Base-by-base conservation (phyloP, 176 grass and related monocot species). In the Cenchrus purpureus region DNA sequence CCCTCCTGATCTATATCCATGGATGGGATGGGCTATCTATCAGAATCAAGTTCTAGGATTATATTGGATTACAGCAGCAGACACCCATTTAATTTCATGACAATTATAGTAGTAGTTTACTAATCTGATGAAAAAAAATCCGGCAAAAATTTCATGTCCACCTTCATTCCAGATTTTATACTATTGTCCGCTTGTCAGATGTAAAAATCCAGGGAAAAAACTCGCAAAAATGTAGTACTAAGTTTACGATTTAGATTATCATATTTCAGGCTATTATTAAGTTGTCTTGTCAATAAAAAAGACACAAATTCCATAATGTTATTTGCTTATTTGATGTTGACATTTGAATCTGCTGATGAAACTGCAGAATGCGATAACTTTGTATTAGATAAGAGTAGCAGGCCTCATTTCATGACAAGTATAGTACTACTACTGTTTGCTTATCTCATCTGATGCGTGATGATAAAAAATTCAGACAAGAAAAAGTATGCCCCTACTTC, bases 41-140 rank as follows among this genome's bases (percentile, higher is more conserved):
- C 25, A 25, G 25, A 25, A 25, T 25, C 25, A 25, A 25, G 25
- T 25, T 25, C 25, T 25, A 25, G 25, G 25, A 25, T 25, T 25
- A 25, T 25, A 25, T 25, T 49, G 43, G 66, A 49, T 71, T 37
- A 10, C 34, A 75, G 11, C 50, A 82, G 25, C 7, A 34, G 0
- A 28, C 13, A n/a, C n/a, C 25, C 73, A 83, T 62, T 75, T 70
- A 62, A 69, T 75, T 42, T 70, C 40, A 45, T 10, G 29, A 52
- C 12, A 70, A n/a, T 12, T 54, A 57, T 42, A 78, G 49, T 29
- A 58, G 20, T 20, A 32, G 1, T 9, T 28, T 49, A 42, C 42
- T 46, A 46, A 68, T 8, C 14, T 20, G 66, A 44, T 68, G 34
- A 25, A 43, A 43, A 12, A 68, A 43, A 44, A 20, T 19, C 34